Evolutionary conservation across 257 asterid genomes (phyloP), one percentile per base, ranked within the genome.

Genomic region (Petrea volubilis): DNA sequence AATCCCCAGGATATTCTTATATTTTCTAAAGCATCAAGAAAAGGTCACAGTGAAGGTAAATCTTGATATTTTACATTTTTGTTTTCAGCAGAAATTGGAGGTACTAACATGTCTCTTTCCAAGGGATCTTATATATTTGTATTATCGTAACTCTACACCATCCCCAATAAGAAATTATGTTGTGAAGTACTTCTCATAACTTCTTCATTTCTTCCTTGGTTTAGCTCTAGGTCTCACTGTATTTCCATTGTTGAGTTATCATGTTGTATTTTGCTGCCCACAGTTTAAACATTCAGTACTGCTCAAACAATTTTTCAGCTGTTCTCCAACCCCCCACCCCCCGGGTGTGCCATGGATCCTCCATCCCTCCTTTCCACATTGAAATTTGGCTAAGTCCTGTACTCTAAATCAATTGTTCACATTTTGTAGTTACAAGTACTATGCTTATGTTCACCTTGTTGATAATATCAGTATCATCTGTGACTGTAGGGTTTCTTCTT

Each of bases 1-100:
- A 94, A 94, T 83, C 99, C 99, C 51, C 99, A 94, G 90, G 99
- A 94, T 81, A 91, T 94, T 79, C 96, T 94, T 71, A 94, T 94
- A 77, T 94, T 94, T 84, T 94, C 99, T 29, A 94, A 91, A 81
- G 93, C 97, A 78, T 80, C 97, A 70, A 82, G 76, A 62, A 89
- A 72, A 79, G 84, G 74, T 24, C 84, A 70, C 44, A 64, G 62
- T 63, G 97, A 78, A 77, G 96, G 97, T 93, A 86, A 69, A 40
- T 34, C 25, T 27, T 21, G 14, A 15, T 20, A 43, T 21, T 24
- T 64, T 52, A 40, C 47, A 27, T 63, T 58, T 47, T 68, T 24
- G 5, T 64, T 70, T 60, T 56, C 57, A 46, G 75, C 58, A 29
- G 63, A 44, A 57, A 47, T 50, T 64, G n/a, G 52, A 31, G 57